Percentiles rank a stretch among this genome's conserved stretches.
Evolutionary conservation across 1,139 yeast species (phyloP).

Genomic region (Blastobotrys petasosporus): DNA sequence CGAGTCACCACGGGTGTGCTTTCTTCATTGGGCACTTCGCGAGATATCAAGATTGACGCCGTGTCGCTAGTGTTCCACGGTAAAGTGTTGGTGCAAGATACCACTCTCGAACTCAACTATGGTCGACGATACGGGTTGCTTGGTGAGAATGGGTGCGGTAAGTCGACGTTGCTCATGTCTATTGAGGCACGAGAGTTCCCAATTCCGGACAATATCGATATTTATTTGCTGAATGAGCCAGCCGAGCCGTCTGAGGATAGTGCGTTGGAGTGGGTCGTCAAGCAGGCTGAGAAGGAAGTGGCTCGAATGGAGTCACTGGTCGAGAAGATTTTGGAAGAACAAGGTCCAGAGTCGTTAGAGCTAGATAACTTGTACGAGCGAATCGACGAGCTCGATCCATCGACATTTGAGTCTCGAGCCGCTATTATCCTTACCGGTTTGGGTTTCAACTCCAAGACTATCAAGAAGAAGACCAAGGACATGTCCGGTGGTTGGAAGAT

Average conservation of each 20-base stretch:
- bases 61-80: constrained; percentile 95
- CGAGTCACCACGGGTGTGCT: constrained; percentile 98
- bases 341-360: constrained; percentile 87
- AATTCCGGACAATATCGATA: constrained; percentile 83
- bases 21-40: constrained; percentile 79
- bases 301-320: constrained; percentile 87
- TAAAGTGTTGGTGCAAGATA: constrained; percentile 89
- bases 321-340: constrained; percentile 81
- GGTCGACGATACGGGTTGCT: constrained; percentile 88
- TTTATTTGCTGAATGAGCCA: constrained; percentile 91
- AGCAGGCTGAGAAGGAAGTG: constrained; percentile 91
- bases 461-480: constrained; percentile 87
- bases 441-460: constrained; percentile 85
- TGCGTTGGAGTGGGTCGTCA: constrained; percentile 93
- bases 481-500: constrained; percentile 99
- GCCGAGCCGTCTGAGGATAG: constrained; percentile 90
- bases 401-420: constrained; percentile 94
- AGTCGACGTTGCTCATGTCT: constrained; percentile 87
- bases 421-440: constrained; percentile 94
- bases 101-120: constrained; percentile 84
- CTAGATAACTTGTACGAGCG: constrained; percentile 90
- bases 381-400: constrained; percentile 92
- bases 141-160: constrained; percentile 99
- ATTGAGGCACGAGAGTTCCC: constrained; percentile 96
- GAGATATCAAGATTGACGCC: constrained; percentile 89